Evolutionary conservation across 2,329 filamentous ascomycete species (phyloP).

Genomic region (Nannizziopsis barbatae): DNA sequence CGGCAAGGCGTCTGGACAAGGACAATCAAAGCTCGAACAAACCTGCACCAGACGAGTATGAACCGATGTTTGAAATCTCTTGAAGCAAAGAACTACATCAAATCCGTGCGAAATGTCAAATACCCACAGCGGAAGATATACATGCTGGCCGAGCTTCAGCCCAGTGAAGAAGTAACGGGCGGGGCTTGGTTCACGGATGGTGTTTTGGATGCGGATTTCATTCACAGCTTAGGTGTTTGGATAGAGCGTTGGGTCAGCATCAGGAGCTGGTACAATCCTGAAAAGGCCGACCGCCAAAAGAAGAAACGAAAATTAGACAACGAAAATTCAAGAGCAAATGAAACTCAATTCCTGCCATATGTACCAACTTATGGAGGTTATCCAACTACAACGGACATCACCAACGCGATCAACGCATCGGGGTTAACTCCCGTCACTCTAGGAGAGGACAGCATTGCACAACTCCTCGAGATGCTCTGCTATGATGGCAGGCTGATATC

Average conservation of each 20-base stretch:
- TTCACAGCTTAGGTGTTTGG: constrained; percentile 61
- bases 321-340: constrained; percentile 21
- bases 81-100: constrained; percentile 70
- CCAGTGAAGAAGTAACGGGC: constrained; percentile 81
- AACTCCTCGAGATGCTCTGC: constrained; percentile 76
- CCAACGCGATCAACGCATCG: constrained; percentile 57
- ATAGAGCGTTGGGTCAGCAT: constrained; percentile 63
- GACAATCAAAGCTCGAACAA: constrained; percentile 65
- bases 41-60: constrained; percentile 73
- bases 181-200: constrained; percentile 92
- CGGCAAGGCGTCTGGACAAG: constrained; percentile 85
- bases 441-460: constrained; percentile 63
- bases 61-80: constrained; percentile 74
- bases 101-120: constrained; percentile 83
- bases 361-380: constrained; percentile 61
- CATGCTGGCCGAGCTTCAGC: constrained; percentile 74
- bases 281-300: constrained; percentile 26
- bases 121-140: constrained; percentile 89
- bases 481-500: constrained; percentile 75
- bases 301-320: constrained; percentile 33
- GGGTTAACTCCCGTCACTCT: constrained; percentile 61
- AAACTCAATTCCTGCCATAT: constrained; percentile 39
- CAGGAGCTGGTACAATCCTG: constrained; percentile 56
- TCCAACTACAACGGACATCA: constrained; percentile 68
- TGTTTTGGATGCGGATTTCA: constrained; percentile 78